Conservation (phyloP, 306 rosid species). For the Pyrus betulifolia region DNA sequence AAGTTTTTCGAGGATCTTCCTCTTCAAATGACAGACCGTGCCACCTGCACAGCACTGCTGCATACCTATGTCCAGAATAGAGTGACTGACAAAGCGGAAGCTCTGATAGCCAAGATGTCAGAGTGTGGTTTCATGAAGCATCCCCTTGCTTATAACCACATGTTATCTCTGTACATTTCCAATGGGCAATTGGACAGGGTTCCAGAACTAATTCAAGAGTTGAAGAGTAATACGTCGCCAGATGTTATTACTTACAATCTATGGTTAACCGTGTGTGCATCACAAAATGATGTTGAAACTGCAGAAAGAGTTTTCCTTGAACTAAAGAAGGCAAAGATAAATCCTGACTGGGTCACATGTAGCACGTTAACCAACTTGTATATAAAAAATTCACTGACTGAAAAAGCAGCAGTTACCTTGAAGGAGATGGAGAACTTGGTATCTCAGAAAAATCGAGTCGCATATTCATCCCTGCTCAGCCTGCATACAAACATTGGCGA, state of each 20-base stretch:
- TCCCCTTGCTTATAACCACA: conserved; percentile 74
- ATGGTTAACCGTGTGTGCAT: conserved; percentile 55
- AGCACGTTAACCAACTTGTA: conserved; percentile 72
- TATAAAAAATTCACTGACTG: conserved; percentile 36
- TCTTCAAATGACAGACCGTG: conserved; percentile 35
- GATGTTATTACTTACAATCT: conserved; percentile 73
- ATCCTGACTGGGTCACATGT: conserved; percentile 79
- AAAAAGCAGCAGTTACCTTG: conserved; percentile 65
- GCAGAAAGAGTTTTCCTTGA: conserved; percentile 70
- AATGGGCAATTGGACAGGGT: conserved; percentile 63
- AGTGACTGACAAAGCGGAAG: conserved; percentile 60
- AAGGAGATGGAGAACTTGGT: conserved; percentile 75
- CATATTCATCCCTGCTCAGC: conserved; percentile 76
- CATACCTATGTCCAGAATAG: conserved; percentile 66
- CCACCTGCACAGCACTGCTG: conserved; percentile 63
- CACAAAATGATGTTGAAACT: conserved; percentile 49
- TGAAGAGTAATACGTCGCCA: conserved; percentile 50
- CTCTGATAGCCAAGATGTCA: conserved; percentile 71
- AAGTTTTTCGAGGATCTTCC: conserved; percentile 93
- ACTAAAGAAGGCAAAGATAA: conserved; percentile 52
- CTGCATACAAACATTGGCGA: conserved; percentile 74
- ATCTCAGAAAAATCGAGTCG: conserved; percentile 36
- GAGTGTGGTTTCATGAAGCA: conserved; percentile 54
- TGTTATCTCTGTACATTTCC: conserved; percentile 65
- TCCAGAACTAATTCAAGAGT: conserved; percentile 41